These are phyloP conservation scores for Suillus plorans DNA, from an alignment of 768 basidiomycete genomes.

Conservation along the genomic window DNA sequence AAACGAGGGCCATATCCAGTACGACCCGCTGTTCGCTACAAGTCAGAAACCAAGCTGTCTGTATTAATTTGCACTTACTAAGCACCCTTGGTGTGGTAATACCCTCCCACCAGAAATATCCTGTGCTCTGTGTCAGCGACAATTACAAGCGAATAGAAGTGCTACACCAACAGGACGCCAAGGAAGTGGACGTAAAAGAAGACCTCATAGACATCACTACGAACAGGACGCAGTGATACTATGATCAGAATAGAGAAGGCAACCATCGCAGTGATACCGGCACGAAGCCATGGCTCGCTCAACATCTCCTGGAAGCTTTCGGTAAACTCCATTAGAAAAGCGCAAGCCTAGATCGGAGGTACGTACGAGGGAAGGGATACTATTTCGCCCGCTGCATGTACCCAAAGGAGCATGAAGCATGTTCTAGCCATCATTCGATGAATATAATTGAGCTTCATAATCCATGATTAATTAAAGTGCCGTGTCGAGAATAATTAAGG, in stretches of 20 bases:
- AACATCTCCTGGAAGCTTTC: slow-evolving; percentile 5
- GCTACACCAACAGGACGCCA: slow-evolving; percentile 35
- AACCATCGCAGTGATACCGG: slow-evolving; percentile 35
- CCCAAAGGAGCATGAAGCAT: slow-evolving; percentile 45
- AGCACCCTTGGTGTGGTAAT: slow-evolving; percentile 39
- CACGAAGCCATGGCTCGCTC: slow-evolving; percentile 20
- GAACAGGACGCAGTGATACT: slow-evolving; percentile 49
- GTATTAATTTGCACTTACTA: slow-evolving; percentile 28
- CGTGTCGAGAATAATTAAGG: background rate
- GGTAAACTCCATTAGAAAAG: background rate
- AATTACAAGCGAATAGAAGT: background rate
- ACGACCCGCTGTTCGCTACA: slow-evolving; percentile 18
- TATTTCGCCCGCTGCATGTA: slow-evolving; percentile 39
- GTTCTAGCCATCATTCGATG: slow-evolving; percentile 50
- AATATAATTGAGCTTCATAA: slow-evolving; percentile 32
- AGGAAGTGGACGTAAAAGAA: slow-evolving; percentile 50
- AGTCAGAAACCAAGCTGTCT: slow-evolving; percentile 10
- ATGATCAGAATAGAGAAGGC: slow-evolving; percentile 41
- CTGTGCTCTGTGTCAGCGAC: background rate
- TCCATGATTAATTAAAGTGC: background rate
- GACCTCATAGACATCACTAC: slow-evolving; percentile 46
- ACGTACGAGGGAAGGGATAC: slow-evolving; percentile 14
- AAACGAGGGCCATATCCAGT: slow-evolving; percentile 50
- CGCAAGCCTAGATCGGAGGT: too few relatives aligned
- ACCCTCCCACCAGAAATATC: slow-evolving; percentile 35